Base-by-base conservation (phyloP, 2,329 filamentous ascomycete species). In the Phoma sp. region DNA sequence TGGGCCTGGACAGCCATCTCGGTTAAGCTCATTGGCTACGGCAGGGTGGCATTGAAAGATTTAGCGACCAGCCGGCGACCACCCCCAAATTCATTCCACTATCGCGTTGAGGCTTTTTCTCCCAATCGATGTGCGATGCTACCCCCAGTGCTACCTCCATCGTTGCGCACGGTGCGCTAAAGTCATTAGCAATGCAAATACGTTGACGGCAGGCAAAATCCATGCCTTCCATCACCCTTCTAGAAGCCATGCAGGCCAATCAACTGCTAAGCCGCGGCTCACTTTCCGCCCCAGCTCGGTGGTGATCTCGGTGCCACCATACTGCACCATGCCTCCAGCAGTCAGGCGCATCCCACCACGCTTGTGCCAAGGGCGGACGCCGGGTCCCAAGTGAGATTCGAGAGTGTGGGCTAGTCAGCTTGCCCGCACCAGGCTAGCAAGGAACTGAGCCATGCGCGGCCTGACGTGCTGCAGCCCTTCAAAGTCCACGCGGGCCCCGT, bases 391-490 rank as follows among this genome's bases (percentile, higher is more conserved):
- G 50, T 48, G 27, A 64, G 57, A 57, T 64, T 64, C 56, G 65
- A 55, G 59, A 62, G 62, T 58, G 48, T 51, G 50, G 52, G 44
- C 56, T 55, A 42, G 37, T 37, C 47, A 44, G 42, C 58, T 57
- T 58, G 57, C 43, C 58, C 52, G 42, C 59, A 55, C 58, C 59
- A 64, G 52, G 50, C 57, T 66, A 69, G 64, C 47, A 55, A 42
- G 56, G 60, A 43, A 56, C 52, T 52, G 58, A 58, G 42, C 62
- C 62, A 62, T 59, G 60, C 64, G 57, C 52, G 47, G 45, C 59
- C 59, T 65, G 64, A 66, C 62, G 64, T 69, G 47, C 57, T 62
- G 61, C 65, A 67, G 59, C 52, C 59, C 67, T 55, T 65, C 59
- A 69, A 70, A 66, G 59, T 54, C 61, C 38, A 58, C 64, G 53